Base-by-base conservation (phyloP, 768 basidiomycete genomes). In the Mrakia gelida region DNA sequence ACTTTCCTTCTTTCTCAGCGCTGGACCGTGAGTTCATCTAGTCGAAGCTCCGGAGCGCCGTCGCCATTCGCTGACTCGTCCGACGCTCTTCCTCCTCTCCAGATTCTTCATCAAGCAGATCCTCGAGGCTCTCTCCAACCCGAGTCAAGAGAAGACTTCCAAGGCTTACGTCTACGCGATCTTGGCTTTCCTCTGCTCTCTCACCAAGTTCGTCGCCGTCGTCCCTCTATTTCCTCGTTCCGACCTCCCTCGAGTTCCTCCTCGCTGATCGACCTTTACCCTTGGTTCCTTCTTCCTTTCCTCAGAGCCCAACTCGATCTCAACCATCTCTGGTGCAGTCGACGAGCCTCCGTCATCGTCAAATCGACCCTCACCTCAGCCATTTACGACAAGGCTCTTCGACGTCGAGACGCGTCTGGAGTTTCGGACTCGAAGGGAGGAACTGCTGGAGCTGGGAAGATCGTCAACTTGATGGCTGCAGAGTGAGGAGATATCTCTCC, bases 351-450 rank as follows among this genome's bases (percentile, higher is more conserved):
- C 23, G 78, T 79, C 30, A 62, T 75, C 15, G 71, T 76, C 70
- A 79, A 79, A 68, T 62, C 52, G n/a, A 71, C 67, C 2, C 71
- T 79, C 2, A 75, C 78, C 18, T 75, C 73, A 15, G 74, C 78
- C 43, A 79, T 79, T 61, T 79, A 79, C 75, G 74, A 79, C 34
- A 79, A 79, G 75, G 67, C 78, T 7, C 61, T 79, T 7, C 41
- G 65, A 13, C 52, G 78, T 6, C 49, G 56, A 30, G 78, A 79
- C 38, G 67, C 54, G 68, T 71, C 68, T 11, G 78, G 78, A 8
- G 78, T 79, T 11, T 41, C 73, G 18, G 78, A 79, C 6, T 30
- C 45, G 2, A 74, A 74, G 63, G 73, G 67, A 26, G 75, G 75
- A 16, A 45, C 77, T 8, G 78, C 78, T 18, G 78, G 78, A 52